A percentile compares a stretch with the other conserved stretches of the same genome.
phyloP scores from a whole-genome alignment of 2,329 filamentous ascomycete species.

The Arthrobotrys iridis region DNA sequence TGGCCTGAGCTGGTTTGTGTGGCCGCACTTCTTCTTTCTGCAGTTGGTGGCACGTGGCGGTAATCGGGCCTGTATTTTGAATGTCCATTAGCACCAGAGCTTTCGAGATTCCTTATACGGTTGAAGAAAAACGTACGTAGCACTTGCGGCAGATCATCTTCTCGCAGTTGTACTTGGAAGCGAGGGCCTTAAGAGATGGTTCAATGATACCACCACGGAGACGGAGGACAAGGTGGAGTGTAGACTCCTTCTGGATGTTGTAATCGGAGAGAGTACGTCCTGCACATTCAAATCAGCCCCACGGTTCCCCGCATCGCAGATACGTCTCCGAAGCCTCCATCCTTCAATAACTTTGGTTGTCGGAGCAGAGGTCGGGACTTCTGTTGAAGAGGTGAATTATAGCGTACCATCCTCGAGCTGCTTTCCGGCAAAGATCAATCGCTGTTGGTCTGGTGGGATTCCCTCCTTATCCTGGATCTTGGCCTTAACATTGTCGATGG shows the following conservation, averaged over 20 bases:
- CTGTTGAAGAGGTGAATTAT: background rate
- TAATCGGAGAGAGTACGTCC: conserved; percentile 94
- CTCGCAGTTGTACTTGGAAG: conserved; percentile 99
- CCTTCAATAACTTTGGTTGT: background rate
- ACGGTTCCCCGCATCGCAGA: background rate
- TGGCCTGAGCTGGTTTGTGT: conserved; percentile 99
- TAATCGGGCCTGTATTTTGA: conserved; percentile 72
- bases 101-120: background rate
- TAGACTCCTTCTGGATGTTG: conserved; percentile 99
- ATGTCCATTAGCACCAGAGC: conserved; percentile 12
- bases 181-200: conserved; percentile 97
- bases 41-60: conserved; percentile 99
- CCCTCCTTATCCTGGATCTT: conserved; percentile 99
- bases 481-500: conserved; percentile 99
- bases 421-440: conserved; percentile 98
- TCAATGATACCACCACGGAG: conserved; percentile 99
- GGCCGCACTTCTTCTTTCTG: conserved; percentile 99
- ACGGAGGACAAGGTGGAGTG: conserved; percentile 97
- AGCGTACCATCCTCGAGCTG: conserved; percentile 85
- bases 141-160: conserved; percentile 99
- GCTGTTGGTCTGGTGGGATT: conserved; percentile 97
- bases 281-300: conserved; percentile 34
- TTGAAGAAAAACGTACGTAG: conserved; percentile 72
- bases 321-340: background rate
- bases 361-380: conserved; percentile 16